Conservation (phyloP, 2,329 filamentous ascomycete genomes). For the Dendryphion nanum region DNA sequence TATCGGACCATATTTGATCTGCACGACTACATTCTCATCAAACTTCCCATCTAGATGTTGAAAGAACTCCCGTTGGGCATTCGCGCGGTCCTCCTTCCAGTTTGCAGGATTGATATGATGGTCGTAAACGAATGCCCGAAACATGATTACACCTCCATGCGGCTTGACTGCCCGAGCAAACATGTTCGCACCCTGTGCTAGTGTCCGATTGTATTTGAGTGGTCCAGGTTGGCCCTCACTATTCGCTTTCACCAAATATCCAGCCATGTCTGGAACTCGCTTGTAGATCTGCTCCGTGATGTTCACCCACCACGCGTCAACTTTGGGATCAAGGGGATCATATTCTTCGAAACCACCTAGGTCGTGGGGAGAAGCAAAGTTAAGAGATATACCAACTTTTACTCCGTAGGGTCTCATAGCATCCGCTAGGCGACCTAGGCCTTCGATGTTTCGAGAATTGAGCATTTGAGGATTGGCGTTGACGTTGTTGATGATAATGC, state of each 20-base stretch:
- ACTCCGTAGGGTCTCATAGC: constrained; percentile 67
- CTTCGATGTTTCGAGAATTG: constrained; percentile 57
- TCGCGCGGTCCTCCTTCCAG: constrained; percentile 68
- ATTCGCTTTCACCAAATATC: constrained; percentile 70
- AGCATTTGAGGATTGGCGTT: constrained; percentile 64
- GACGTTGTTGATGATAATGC: constrained; percentile 68
- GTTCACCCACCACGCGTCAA: constrained; percentile 63
- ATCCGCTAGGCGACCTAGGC: constrained; percentile 62
- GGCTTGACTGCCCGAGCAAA: constrained; percentile 84
- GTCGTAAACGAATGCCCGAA: constrained; percentile 71
- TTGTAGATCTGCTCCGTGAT: constrained; percentile 60
- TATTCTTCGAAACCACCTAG: constrained; percentile 59
- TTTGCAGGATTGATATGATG: constrained; percentile 54
- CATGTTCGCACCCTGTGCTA: constrained; percentile 67
- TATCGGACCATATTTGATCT: constrained; percentile 73
- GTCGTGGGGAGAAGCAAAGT: constrained; percentile 64
- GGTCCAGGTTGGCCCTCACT: constrained; percentile 72
- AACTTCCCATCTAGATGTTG: constrained; percentile 63
- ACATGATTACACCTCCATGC: constrained; percentile 83
- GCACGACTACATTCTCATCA: constrained; percentile 68
- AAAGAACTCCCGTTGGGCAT: constrained; percentile 68
- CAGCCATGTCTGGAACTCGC: constrained; percentile 64
- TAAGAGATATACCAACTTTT: constrained; percentile 63
- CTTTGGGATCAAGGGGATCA: constrained; percentile 61
- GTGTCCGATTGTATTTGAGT: constrained; percentile 66